Evolutionary conservation across 805 yeast species (phyloP), one percentile per base, ranked within the genome.

Genomic region (Starmera pachycereana): DNA sequence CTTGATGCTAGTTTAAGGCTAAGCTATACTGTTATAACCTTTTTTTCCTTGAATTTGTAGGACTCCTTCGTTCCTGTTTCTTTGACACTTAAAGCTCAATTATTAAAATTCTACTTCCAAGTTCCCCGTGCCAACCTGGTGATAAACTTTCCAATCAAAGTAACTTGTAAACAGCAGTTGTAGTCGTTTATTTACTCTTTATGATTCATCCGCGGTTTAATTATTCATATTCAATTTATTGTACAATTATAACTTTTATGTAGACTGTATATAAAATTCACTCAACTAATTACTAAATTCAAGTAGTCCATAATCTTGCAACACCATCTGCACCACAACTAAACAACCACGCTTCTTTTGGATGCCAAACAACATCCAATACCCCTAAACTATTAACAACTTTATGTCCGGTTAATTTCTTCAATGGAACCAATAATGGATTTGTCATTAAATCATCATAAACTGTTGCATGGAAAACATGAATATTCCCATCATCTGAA

Each of bases 291-390:
- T n/a, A 22, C 25, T 22, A 7, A 19, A 19, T 33, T n/a, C 29
- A 33, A 13, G 96, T 85, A 25, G 98, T 92, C 98, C 98, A 92
- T 54, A 92, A 66, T 56, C 96, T 78, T 6, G 97, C 97, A 33
- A 87, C 78, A 44, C 95, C 87, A 63, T 92, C 98, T 18, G 97
- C 97, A 53, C 97, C 98, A 10, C 96, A 86, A 57, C 92, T 81
- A 61, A 92, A 88, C 56, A 92, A 70, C 98, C 98, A 92, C 1
- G 98, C 96, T 65, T 92, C 97, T 53, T 81, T 78, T 48, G 97
- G 97, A 70, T 92, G 98, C 98, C 98, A 92, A 37, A 76, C 75
- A 37, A 83, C 74, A 56, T 79, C 82, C 56, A 92, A 69, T 12
- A 92, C 95, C 56, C 98, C 98, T 42, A 92, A 66, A 55, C 83